Percentiles rank a stretch among this genome's conserved stretches.
Conservation (phyloP, 768 basidiomycete genomes). For the Tubosaeta sp. region DNA sequence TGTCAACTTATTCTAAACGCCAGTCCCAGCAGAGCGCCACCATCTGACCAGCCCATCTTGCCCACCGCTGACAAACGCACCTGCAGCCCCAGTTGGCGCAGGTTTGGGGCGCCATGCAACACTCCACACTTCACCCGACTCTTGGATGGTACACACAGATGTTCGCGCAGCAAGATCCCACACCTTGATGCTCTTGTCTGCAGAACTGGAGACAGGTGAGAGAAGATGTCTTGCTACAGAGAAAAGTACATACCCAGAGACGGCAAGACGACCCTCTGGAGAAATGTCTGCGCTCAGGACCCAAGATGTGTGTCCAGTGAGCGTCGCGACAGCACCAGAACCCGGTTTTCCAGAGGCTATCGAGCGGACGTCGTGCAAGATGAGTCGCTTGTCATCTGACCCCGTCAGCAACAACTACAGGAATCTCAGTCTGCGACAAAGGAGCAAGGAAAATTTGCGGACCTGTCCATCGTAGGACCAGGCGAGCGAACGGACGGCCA, state of each 20-base stretch:
- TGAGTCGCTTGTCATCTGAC: conserved; percentile 89
- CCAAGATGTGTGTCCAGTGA: conserved; percentile 90
- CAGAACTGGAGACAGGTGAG: conserved; percentile 47
- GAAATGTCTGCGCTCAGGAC: conserved; percentile 80
- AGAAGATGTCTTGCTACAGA: neutral
- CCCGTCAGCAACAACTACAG: conserved; percentile 78
- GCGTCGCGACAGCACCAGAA: conserved; percentile 75
- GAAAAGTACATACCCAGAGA: conserved; percentile 64
- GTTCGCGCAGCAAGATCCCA: conserved; percentile 79
- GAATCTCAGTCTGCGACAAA: neutral
- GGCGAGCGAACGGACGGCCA: conserved; percentile 79
- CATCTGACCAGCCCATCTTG: conserved; percentile 72
- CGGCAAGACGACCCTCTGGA: conserved; percentile 71
- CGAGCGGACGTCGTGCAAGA: conserved; percentile 85
- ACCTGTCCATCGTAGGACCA: conserved; percentile 92
- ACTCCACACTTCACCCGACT: conserved; percentile 79
- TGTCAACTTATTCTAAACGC: conserved; percentile 10
- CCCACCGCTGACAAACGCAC: conserved; percentile 67
- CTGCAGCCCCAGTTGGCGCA: conserved; percentile 49
- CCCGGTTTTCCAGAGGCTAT: conserved; percentile 55
- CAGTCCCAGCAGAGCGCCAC: conserved; percentile 70
- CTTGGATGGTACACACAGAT: conserved; percentile 72
- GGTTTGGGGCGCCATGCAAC: conserved; percentile 75
- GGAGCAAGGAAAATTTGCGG: conserved; percentile 21
- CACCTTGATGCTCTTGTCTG: conserved; percentile 81